Conservation (phyloP, 148 eudicot genomes). For the Rhododendron vialii region DNA sequence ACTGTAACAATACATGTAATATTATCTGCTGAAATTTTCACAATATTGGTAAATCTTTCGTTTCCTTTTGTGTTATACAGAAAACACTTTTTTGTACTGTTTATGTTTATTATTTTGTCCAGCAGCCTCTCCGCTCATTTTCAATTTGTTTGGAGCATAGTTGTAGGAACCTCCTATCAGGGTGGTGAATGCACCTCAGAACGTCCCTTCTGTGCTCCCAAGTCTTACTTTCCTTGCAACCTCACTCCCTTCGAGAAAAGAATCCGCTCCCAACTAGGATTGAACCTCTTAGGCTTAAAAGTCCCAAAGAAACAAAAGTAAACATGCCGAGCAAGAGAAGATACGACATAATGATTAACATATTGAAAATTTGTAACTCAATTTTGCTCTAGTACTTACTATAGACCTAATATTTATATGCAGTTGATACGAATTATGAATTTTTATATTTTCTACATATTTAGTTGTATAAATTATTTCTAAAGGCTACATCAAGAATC, state of each 20-base stretch:
- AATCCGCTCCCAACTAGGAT: not conserved
- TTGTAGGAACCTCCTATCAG: not conserved
- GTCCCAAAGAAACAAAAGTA: not conserved
- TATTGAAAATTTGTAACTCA: not conserved
- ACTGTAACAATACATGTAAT: not conserved
- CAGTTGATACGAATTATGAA: not conserved
- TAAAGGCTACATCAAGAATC: not conserved
- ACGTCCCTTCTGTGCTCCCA: not conserved
- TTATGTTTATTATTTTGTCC: not conserved
- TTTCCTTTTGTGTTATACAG: not conserved
- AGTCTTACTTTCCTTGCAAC: not conserved
- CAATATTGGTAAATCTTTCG: not conserved
- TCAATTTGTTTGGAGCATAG: not conserved
- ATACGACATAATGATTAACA: not conserved
- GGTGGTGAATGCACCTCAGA: not conserved
- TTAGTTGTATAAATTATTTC: not conserved
- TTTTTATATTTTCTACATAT: not conserved
- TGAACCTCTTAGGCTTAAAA: not conserved
- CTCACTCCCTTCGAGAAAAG: not conserved
- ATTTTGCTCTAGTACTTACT: not conserved
- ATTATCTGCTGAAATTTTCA: not conserved
- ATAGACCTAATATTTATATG: not conserved
- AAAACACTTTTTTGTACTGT: not conserved
- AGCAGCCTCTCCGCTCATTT: not conserved
- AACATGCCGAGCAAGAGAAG: not conserved